These are phyloP conservation scores for Reutealis trisperma DNA, from an alignment of 345 rosid species.

Conservation along the genomic window DNA sequence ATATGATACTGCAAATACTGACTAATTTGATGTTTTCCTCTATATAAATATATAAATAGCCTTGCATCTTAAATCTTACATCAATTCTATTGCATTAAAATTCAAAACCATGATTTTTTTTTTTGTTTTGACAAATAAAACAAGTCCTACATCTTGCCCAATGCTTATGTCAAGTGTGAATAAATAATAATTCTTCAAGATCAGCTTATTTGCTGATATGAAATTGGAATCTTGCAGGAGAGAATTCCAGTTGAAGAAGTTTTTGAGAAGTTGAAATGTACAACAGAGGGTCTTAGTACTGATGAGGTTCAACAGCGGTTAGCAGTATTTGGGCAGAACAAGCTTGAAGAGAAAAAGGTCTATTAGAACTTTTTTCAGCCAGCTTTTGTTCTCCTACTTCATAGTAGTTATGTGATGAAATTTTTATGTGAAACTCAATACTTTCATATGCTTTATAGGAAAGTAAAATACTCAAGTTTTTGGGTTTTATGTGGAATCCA, in stretches of 20 bases:
- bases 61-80: neutral
- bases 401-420: neutral
- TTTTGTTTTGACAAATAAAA: neutral
- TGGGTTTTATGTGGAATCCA: slow-evolving; percentile 72
- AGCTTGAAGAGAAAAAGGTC: slow-evolving; percentile 66
- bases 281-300: slow-evolving; percentile 41
- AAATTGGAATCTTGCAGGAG: slow-evolving; percentile 43
- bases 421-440: neutral
- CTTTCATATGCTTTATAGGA: slow-evolving; percentile 35
- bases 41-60: neutral
- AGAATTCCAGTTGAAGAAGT: slow-evolving; percentile 56
- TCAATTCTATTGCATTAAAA: neutral
- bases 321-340: slow-evolving; percentile 57
- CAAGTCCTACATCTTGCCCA: neutral
- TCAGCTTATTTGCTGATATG: neutral
- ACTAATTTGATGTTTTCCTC: neutral
- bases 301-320: slow-evolving; percentile 47
- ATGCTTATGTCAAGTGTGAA: neutral
- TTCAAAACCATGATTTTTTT: neutral
- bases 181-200: neutral
- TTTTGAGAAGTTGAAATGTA: slow-evolving; percentile 54
- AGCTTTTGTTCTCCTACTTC: neutral
- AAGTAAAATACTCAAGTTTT: slow-evolving; percentile 54
- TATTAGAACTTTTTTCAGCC: neutral
- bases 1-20: neutral